These are phyloP conservation scores for Rhodotorula toruloides DNA, from an alignment of 768 basidiomycete genomes.

Conservation along the genomic window DNA sequence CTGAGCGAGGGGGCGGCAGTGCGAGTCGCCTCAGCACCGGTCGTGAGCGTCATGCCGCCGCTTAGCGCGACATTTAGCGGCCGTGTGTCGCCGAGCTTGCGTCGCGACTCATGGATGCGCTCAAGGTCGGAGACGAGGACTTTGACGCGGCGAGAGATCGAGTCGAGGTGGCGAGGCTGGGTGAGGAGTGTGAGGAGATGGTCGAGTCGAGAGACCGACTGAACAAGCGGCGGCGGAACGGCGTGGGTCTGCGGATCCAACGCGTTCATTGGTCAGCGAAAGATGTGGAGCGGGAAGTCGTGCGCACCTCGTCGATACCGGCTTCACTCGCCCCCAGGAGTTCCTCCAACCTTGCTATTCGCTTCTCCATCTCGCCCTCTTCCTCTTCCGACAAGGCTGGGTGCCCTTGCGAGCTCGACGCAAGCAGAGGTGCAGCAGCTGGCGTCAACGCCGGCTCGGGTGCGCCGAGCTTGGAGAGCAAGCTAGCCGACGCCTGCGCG, in stretches of 20 bases:
- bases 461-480: too few relatives aligned
- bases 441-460: too few relatives aligned
- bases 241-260: constrained; percentile 46
- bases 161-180: constrained; percentile 92
- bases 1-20: neutral
- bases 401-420: too few relatives aligned
- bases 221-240: constrained; percentile 60
- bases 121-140: constrained; percentile 88
- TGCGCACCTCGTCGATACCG: constrained; percentile 70
- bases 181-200: constrained; percentile 80
- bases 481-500: too few relatives aligned
- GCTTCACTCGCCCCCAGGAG: constrained; percentile 75
- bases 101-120: constrained; percentile 55
- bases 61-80: constrained; percentile 41
- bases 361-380: constrained; percentile 58
- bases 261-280: neutral
- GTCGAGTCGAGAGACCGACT: constrained; percentile 73
- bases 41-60: constrained; percentile 39
- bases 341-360: constrained; percentile 76
- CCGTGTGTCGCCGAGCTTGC: constrained; percentile 43
- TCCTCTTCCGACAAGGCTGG: too few relatives aligned
- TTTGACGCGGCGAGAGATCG: constrained; percentile 87
- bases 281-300: neutral
- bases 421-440: too few relatives aligned
- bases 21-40: constrained; percentile 1